A percentile compares a stretch with the other conserved stretches of the same genome.
phyloP scores from a whole-genome alignment of 768 basidiomycete genomes.

The Favolaschia claudopus region DNA sequence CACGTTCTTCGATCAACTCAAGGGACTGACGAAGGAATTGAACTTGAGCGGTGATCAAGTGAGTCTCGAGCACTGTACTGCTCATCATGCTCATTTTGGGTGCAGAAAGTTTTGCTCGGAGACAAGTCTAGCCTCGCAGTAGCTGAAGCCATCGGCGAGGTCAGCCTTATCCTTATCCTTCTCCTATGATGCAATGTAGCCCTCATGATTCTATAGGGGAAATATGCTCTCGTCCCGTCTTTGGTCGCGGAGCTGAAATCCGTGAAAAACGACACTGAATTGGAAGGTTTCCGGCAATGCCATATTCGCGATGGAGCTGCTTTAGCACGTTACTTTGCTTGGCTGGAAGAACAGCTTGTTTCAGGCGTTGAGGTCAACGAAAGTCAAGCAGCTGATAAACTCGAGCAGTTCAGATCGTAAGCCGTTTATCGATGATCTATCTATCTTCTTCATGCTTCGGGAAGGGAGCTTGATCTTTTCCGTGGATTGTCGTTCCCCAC shows the following conservation, averaged over 20 bases:
- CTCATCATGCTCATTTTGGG: neutral
- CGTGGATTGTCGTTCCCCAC: slow-evolving; percentile 90
- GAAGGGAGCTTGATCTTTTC: slow-evolving; percentile 82
- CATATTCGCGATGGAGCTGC: slow-evolving; percentile 93
- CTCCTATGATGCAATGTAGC: neutral
- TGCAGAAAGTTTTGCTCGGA: slow-evolving; percentile 78
- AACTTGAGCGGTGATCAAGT: slow-evolving; percentile 44
- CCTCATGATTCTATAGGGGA: slow-evolving; percentile 49
- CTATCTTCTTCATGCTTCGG: neutral
- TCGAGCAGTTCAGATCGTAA: slow-evolving; percentile 85
- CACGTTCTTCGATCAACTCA: slow-evolving; percentile 69
- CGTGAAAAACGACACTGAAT: slow-evolving; percentile 81
- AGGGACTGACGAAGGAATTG: slow-evolving; percentile 49
- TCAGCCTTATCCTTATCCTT: slow-evolving; percentile 41
- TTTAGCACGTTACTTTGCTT: slow-evolving; percentile 88
- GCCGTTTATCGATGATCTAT: slow-evolving; percentile 36
- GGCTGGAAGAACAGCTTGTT: slow-evolving; percentile 87
- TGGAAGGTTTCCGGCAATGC: slow-evolving; percentile 88
- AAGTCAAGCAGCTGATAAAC: slow-evolving; percentile 77
- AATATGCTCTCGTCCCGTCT: slow-evolving; percentile 68
- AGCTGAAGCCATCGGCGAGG: slow-evolving; percentile 79
- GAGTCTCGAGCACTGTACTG: slow-evolving; percentile 6
- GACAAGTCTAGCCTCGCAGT: slow-evolving; percentile 84
- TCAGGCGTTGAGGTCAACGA: slow-evolving; percentile 73
- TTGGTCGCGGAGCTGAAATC: slow-evolving; percentile 83